phyloP scores from a whole-genome alignment of 805 yeast species.

The Nakazawaea pomicola region DNA sequence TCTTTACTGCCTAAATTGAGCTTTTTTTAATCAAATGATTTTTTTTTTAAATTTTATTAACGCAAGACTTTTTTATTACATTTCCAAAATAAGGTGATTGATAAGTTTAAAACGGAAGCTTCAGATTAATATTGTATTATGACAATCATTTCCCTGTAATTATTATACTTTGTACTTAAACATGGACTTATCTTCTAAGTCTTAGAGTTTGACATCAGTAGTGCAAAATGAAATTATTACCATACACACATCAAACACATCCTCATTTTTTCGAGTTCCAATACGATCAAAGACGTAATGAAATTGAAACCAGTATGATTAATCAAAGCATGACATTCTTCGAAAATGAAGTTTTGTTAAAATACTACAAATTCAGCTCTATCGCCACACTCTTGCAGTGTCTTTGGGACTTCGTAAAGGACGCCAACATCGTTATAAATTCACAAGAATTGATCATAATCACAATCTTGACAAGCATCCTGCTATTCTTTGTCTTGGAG shows the following conservation, averaged over 20 bases:
- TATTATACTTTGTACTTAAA: too few relatives aligned
- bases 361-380: not conserved
- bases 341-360: not conserved
- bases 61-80: too few relatives aligned
- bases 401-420: not conserved
- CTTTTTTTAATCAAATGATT: not conserved
- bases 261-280: not conserved
- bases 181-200: too few relatives aligned
- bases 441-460: not conserved
- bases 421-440: not conserved
- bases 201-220: too few relatives aligned
- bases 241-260: not conserved
- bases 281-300: not conserved
- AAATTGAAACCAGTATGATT: not conserved
- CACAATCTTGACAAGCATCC: not conserved
- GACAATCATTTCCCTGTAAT: too few relatives aligned
- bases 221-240: not conserved
- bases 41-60: too few relatives aligned
- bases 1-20: too few relatives aligned
- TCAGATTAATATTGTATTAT: too few relatives aligned
- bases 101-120: too few relatives aligned
- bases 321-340: not conserved
- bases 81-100: not conserved
- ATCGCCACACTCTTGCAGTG: not conserved
- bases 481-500: conserved; percentile 1